phyloP scores from a whole-genome alignment of 2,329 filamentous ascomycete genomes.

The Myrmaecium sp. region DNA sequence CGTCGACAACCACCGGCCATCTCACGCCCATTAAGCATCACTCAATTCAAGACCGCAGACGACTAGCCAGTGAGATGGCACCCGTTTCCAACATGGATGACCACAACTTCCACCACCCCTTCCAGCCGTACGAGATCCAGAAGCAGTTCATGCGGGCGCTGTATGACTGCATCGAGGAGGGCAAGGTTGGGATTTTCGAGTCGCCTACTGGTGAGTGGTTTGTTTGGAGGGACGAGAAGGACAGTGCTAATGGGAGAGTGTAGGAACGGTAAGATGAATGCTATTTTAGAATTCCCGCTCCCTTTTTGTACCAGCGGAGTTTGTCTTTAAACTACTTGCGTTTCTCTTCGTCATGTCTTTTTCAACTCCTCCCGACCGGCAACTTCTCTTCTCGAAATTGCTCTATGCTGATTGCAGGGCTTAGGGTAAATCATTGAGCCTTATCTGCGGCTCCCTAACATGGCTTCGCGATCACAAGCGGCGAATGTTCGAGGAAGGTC shows the following conservation, averaged over 20 bases:
- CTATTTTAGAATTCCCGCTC: neutral
- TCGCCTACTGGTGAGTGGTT: conserved; percentile 63
- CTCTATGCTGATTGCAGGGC: neutral
- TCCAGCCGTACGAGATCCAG: conserved; percentile 74
- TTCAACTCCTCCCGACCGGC: too few species aligned
- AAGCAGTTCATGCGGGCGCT: conserved; percentile 72
- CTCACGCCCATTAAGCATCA: too few species aligned
- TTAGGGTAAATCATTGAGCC: conserved; percentile 74
- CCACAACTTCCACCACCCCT: conserved; percentile 74
- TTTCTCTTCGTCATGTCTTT: too few species aligned
- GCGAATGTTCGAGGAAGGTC: conserved; percentile 35
- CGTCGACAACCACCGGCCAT: too few species aligned
- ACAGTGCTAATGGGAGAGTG: conserved; percentile 1
- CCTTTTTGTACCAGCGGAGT: too few species aligned
- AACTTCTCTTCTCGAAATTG: too few species aligned
- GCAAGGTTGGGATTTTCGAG: conserved; percentile 76
- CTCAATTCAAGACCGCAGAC: too few species aligned
- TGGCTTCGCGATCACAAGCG: conserved; percentile 79
- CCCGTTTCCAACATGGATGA: neutral
- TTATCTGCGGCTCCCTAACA: conserved; percentile 77
- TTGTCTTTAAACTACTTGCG: too few species aligned
- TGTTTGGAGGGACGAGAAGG: neutral
- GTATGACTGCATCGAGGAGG: conserved; percentile 61
- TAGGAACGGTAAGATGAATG: conserved; percentile 24
- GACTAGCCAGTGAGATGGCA: too few species aligned